Conservation (phyloP, 352 stramenopile genomes). For the Pythium aphanidermatum region DNA sequence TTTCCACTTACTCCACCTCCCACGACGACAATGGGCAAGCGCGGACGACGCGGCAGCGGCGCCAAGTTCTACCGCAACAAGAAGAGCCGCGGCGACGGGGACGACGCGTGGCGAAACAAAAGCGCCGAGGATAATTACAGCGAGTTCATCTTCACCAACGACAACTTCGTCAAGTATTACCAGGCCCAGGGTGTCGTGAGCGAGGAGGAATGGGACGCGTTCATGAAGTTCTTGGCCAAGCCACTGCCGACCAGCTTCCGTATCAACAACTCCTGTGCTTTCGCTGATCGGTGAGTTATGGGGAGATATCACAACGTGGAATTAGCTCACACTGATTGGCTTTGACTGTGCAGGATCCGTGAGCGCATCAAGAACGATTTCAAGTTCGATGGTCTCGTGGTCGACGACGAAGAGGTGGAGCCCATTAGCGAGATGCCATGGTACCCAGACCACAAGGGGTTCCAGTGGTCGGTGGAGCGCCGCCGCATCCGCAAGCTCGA, state of each 20-base stretch:
- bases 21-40: slow-evolving; percentile 30
- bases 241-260: slow-evolving; percentile 91
- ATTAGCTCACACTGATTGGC: neutral
- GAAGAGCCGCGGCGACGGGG: slow-evolving; percentile 40
- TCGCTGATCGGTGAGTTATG: slow-evolving; percentile 59
- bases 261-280: slow-evolving; percentile 89
- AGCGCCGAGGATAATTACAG: slow-evolving; percentile 59
- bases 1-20: neutral
- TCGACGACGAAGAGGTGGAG: slow-evolving; percentile 74
- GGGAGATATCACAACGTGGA: neutral
- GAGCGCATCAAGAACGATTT: slow-evolving; percentile 81
- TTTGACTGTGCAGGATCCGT: slow-evolving; percentile 50
- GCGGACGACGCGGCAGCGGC: slow-evolving; percentile 25
- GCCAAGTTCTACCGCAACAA: slow-evolving; percentile 32
- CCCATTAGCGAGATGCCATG: slow-evolving; percentile 85
- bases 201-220: slow-evolving; percentile 83
- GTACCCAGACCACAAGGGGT: slow-evolving; percentile 87
- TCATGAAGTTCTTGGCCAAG: slow-evolving; percentile 87
- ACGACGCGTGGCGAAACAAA: slow-evolving; percentile 23
- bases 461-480: slow-evolving; percentile 86
- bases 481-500: slow-evolving; percentile 90
- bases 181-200: slow-evolving; percentile 80
- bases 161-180: slow-evolving; percentile 84
- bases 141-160: slow-evolving; percentile 87
- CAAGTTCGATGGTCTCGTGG: slow-evolving; percentile 77